These are phyloP conservation scores for Sporothrix euskadiensis DNA, from an alignment of 2,329 filamentous ascomycete species.

Conservation along the genomic window DNA sequence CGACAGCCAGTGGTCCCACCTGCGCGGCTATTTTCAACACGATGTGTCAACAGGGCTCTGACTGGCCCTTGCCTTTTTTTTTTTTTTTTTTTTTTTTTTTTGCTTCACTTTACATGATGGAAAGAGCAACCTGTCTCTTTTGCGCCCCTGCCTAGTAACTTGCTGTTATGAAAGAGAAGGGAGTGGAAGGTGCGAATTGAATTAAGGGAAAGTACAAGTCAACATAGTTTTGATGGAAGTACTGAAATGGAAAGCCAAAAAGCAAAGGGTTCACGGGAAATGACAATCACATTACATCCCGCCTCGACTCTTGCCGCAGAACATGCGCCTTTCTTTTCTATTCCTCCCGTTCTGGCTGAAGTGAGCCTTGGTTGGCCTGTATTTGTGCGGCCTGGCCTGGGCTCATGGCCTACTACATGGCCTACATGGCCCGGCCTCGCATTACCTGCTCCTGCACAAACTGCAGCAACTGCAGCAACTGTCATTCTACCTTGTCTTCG, in stretches of 20 bases:
- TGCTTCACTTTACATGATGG: neutral
- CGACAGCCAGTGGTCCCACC: constrained; percentile 16
- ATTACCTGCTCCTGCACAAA: neutral
- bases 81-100: too few species aligned
- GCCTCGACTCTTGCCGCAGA: neutral
- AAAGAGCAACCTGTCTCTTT: neutral
- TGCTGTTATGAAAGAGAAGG: neutral
- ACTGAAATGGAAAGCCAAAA: neutral
- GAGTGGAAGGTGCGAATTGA: neutral
- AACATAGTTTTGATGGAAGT: neutral
- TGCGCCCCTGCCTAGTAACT: neutral
- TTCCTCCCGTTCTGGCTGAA: neutral
- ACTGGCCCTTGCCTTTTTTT: neutral
- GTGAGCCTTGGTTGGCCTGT: neutral
- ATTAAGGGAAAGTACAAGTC: neutral
- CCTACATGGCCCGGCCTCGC: neutral
- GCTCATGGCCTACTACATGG: too few species aligned
- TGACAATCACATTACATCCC: neutral
- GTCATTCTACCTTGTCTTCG: neutral
- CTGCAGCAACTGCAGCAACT: neutral
- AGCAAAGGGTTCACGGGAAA: neutral
- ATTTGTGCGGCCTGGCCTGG: neutral
- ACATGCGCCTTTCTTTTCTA: neutral
- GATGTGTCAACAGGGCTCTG: neutral
- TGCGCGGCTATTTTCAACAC: constrained; percentile 27